phyloP scores from a whole-genome alignment of 306 rosid genomes.

The Rosa persica region DNA sequence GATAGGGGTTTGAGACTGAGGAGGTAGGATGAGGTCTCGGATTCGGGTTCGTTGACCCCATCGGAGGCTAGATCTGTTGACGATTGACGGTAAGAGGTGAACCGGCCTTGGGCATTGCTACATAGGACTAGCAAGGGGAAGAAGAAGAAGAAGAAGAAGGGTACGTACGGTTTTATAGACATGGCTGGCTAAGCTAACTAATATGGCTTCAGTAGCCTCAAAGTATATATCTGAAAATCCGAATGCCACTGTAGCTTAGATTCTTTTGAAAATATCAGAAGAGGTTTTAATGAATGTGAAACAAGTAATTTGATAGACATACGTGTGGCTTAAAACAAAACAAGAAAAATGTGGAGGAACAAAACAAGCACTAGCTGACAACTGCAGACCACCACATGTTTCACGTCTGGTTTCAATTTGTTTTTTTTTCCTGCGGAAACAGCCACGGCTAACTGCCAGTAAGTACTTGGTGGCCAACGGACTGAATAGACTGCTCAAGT shows the following conservation, averaged over 20 bases:
- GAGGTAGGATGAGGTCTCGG: neutral
- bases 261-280: neutral
- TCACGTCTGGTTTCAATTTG: neutral
- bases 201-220: neutral
- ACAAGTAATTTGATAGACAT: neutral
- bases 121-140: conserved; percentile 32
- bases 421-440: neutral
- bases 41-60: conserved; percentile 25
- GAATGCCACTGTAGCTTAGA: neutral
- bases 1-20: conserved; percentile 7
- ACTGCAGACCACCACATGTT: neutral
- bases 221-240: neutral
- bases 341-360: neutral
- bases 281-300: neutral
- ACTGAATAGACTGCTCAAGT: no score
- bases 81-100: conserved; percentile 1
- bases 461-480: no score
- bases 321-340: neutral
- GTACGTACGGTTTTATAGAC: conserved; percentile 10
- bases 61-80: conserved; percentile 46
- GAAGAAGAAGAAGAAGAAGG: conserved; percentile 21
- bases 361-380: neutral
- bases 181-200: conserved; percentile 3
- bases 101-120: conserved; percentile 32
- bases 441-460: neutral